A percentile compares a stretch with the other conserved stretches of the same genome.
Evolutionary conservation across 148 eudicot species (phyloP).

Genomic region (Drosera capensis): DNA sequence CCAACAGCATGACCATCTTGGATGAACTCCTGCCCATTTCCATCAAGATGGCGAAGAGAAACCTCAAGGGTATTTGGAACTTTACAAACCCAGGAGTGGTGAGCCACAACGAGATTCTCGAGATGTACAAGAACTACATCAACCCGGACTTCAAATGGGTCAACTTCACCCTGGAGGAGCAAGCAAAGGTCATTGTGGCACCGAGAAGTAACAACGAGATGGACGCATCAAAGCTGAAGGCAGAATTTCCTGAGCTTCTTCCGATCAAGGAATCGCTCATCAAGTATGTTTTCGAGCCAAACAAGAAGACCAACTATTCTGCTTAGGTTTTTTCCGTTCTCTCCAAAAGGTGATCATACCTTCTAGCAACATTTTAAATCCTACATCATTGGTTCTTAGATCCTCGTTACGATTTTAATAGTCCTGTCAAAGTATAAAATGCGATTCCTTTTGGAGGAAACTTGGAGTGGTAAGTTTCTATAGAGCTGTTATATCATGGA

Average conservation of each 20-base stretch:
- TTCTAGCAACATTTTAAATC: no score
- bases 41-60: constrained; percentile 48
- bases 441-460: no score
- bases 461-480: no score
- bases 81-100: constrained; percentile 50
- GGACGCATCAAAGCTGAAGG: constrained; percentile 41
- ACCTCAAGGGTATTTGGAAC: constrained; percentile 40
- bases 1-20: constrained; percentile 52
- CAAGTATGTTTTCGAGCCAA: constrained; percentile 46
- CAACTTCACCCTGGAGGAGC: constrained; percentile 46
- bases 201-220: constrained; percentile 43
- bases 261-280: constrained; percentile 40
- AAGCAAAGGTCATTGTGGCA: constrained; percentile 49
- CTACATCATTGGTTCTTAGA: no score
- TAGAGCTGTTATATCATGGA: no score
- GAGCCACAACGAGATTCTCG: constrained; percentile 48
- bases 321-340: constrained; percentile 4
- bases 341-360: no score
- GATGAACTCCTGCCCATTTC: constrained; percentile 52
- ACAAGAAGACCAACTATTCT: constrained; percentile 19
- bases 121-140: constrained; percentile 40
- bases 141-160: constrained; percentile 29
- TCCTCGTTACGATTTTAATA: no score
- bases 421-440: no score
- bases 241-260: constrained; percentile 37